These are phyloP conservation scores for Epithele typhae DNA, from an alignment of 768 basidiomycete genomes.

Conservation along the genomic window DNA sequence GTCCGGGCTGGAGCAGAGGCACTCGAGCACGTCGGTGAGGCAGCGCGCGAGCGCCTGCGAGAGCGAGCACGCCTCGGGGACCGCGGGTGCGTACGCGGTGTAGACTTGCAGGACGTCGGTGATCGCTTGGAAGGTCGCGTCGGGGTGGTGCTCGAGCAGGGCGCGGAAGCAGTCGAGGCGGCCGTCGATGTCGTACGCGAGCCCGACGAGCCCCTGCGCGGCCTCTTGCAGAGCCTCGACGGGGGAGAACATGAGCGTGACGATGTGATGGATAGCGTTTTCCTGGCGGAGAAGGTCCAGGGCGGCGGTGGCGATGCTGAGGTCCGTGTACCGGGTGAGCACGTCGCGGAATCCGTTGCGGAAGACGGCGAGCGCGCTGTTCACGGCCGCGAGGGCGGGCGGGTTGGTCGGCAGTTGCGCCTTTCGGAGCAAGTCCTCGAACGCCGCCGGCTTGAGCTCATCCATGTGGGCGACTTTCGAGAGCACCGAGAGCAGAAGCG, in stretches of 20 bases:
- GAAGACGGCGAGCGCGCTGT: conserved; percentile 52
- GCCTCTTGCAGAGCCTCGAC: conserved; percentile 67
- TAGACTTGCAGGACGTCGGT: conserved; percentile 66
- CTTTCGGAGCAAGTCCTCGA: conserved; percentile 33
- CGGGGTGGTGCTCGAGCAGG: conserved; percentile 64
- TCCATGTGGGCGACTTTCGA: conserved; percentile 67
- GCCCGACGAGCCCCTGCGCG: conserved; percentile 74
- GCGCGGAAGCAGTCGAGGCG: conserved; percentile 85
- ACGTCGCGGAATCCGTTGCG: conserved; percentile 59
- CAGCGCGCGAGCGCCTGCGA: conserved; percentile 90
- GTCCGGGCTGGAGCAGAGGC: conserved; percentile 68
- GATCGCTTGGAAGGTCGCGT: conserved; percentile 66
- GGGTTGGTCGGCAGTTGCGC: conserved; percentile 16
- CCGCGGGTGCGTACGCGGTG: conserved; percentile 48
- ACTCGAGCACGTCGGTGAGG: conserved; percentile 89
- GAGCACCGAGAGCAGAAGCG: conserved; percentile 52
- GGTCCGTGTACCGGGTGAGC: conserved; percentile 63
- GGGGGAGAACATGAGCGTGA: conserved; percentile 78
- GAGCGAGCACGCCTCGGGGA: conserved; percentile 85
- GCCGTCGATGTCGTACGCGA: conserved; percentile 86
- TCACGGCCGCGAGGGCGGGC: conserved; percentile 48
- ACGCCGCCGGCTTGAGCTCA: conserved; percentile 49
- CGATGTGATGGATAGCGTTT: conserved; percentile 54
- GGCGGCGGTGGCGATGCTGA: conserved; percentile 46
- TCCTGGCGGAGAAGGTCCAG: conserved; percentile 51